Percentiles rank a stretch among this genome's conserved stretches.
Conservation (phyloP, 1,284 basidiomycete genomes). For the Naganishia cerealis region DNA sequence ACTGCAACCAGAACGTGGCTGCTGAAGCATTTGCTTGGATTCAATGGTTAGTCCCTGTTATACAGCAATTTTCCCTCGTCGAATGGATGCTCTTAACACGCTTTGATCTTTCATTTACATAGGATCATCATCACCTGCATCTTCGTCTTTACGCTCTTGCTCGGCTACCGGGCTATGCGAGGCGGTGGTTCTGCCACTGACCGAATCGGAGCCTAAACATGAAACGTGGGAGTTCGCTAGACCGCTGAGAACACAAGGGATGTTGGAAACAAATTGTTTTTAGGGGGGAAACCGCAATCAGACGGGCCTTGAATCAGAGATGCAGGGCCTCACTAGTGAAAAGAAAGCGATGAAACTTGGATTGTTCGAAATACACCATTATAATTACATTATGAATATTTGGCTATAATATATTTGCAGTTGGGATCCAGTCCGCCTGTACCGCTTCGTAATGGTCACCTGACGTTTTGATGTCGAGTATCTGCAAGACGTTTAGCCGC, state of each 20-base stretch:
- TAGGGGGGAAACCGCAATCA: neutral
- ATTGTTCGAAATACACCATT: neutral
- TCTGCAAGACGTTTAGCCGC: neutral
- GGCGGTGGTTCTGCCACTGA: conserved; percentile 42
- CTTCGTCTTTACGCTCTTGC: conserved; percentile 37
- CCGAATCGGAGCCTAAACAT: conserved; percentile 37
- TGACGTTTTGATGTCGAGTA: neutral
- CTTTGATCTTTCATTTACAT: neutral
- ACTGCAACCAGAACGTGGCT: conserved; percentile 50
- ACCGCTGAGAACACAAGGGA: neutral
- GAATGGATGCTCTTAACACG: neutral
- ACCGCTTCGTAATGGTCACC: neutral
- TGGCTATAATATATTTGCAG: neutral
- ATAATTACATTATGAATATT: neutral
- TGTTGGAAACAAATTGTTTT: neutral
- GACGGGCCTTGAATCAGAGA: neutral
- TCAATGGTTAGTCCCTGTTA: conserved; percentile 37
- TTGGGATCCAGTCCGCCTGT: neutral
- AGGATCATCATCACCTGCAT: conserved; percentile 49
- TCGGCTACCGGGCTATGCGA: conserved; percentile 43
- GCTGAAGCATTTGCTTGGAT: conserved; percentile 55
- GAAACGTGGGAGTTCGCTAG: neutral
- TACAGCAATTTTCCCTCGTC: neutral
- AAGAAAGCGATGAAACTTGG: neutral
- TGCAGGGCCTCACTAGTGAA: neutral